Conservation (phyloP, 2,329 filamentous ascomycete genomes). For the Akanthomyces uredinophilus region DNA sequence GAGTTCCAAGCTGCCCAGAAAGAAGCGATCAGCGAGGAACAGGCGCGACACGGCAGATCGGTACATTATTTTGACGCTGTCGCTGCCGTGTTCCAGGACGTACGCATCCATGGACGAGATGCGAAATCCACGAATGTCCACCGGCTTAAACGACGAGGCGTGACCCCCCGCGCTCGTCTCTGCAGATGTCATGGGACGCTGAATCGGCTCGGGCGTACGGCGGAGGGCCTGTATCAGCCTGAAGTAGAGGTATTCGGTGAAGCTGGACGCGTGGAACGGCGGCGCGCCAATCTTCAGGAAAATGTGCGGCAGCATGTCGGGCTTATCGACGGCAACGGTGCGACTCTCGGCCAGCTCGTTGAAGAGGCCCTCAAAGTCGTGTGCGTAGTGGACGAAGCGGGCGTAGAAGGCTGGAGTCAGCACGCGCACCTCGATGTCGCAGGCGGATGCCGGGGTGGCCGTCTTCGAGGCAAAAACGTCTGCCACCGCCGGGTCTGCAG, state of each 20-base stretch:
- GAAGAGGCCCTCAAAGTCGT: constrained; percentile 57
- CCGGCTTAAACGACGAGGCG: constrained; percentile 6
- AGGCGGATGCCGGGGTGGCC: not conserved
- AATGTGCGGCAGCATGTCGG: constrained; percentile 44
- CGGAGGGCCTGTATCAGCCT: constrained; percentile 41
- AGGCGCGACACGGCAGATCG: constrained; percentile 33
- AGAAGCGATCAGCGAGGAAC: constrained; percentile 40
- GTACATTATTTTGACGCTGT: constrained; percentile 29
- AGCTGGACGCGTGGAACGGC: constrained; percentile 29
- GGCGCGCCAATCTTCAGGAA: constrained; percentile 35
- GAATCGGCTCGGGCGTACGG: constrained; percentile 35
- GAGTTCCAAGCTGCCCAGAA: constrained; percentile 32
- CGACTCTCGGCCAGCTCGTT: constrained; percentile 54
- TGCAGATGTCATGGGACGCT: constrained; percentile 37
- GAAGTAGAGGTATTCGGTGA: constrained; percentile 38
- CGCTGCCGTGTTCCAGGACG: constrained; percentile 31
- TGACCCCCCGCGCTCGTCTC: constrained; percentile 17
- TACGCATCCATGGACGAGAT: constrained; percentile 49
- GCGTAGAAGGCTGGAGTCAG: constrained; percentile 63
- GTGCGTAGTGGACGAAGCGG: constrained; percentile 57
- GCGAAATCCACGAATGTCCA: constrained; percentile 43
- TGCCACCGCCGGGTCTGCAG: not conserved
- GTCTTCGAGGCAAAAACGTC: not conserved
- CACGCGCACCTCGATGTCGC: constrained; percentile 48
- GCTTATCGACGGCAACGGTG: constrained; percentile 53